Conservation (phyloP, 1,139 yeast species). For the Geotrichum candidum region DNA sequence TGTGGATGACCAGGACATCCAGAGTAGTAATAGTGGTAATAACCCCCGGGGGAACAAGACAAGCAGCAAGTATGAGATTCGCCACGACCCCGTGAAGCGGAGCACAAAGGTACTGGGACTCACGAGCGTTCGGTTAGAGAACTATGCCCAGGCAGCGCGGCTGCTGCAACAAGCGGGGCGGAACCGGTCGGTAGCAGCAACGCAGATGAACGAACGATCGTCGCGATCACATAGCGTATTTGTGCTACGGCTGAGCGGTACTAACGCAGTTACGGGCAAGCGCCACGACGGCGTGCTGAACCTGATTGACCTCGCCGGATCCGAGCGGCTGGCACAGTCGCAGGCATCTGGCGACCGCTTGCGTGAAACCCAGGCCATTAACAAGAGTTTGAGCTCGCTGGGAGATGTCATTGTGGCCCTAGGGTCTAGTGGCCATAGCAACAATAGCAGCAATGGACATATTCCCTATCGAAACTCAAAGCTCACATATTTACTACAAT, state of each 20-base stretch:
- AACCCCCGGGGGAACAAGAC: not conserved
- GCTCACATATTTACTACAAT: conserved; percentile 75
- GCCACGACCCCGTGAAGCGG: conserved; percentile 54
- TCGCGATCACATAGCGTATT: conserved; percentile 71
- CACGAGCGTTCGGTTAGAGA: conserved; percentile 44
- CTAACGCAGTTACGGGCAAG: conserved; percentile 47
- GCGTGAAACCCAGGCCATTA: conserved; percentile 84
- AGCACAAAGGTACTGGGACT: conserved; percentile 59
- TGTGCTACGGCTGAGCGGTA: conserved; percentile 55
- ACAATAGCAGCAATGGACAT: conserved; percentile 33
- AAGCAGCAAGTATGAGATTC: conserved; percentile 53
- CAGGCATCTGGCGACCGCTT: conserved; percentile 76
- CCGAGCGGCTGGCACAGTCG: conserved; percentile 65
- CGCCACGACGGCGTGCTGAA: conserved; percentile 58
- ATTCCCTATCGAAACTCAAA: conserved; percentile 53
- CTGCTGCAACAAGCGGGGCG: conserved; percentile 51
- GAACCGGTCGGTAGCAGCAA: conserved; percentile 68
- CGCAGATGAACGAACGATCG: conserved; percentile 75
- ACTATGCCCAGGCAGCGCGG: conserved; percentile 46
- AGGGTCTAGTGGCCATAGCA: conserved; percentile 23
- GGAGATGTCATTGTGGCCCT: conserved; percentile 88
- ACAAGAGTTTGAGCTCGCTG: conserved; percentile 77
- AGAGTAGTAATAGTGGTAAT: not conserved
- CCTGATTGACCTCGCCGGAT: conserved; percentile 80
- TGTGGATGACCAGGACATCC: not conserved